Base-by-base conservation (phyloP, 1,284 basidiomycete genomes). In the Cryptococcus sp. region DNA sequence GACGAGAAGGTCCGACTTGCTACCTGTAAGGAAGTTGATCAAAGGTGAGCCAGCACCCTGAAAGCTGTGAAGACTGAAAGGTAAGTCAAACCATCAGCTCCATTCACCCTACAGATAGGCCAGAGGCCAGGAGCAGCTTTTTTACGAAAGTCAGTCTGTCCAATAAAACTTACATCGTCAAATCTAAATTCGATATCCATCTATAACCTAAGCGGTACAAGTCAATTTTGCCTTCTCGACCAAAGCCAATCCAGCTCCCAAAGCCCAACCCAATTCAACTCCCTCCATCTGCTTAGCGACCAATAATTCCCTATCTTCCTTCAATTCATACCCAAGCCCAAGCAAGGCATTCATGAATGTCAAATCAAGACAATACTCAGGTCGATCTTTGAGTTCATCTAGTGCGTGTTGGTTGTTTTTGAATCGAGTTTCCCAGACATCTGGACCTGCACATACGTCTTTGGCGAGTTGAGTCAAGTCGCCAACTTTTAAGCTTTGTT, bases 311-410 rank as follows among this genome's bases (percentile, higher is more conserved):
- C 88, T 75, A 36, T 77, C 78, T 37, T 82, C 83, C 21, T 74
- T 78, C 68, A 94, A 85, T 78, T 91, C 91, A 74, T 93, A 90
- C 45, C 88, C 79, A 0, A 93, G 78, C 52, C 86, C 81, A 48
- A 98, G 76, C 55, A 98, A 74, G 34, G 83, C 85, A 69, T 96
- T 84, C 90, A 94, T 91, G 73, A 93, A 98, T 32, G 91, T 97
- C 67, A 98, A 74, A 75, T 98, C 94, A 44, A 98, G 80, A 74
- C 94, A 98, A 78, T 86, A 91, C 77, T 98, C 94, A 0, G 94
- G 92, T 10, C 91, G 79, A 50, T 80, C 88, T 48, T 83, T 78
- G 11, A 98, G 78, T 68, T 96, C 92, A 0, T 76, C 79, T 76
- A 93, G 82, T 19, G 88, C 80, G 7, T 68, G 77, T 4, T 72